Evolutionary conservation across 108 stramenopile genomes (phyloP), one percentile per base, ranked within the genome.

Genomic region (Asterionellopsis glacialis): DNA sequence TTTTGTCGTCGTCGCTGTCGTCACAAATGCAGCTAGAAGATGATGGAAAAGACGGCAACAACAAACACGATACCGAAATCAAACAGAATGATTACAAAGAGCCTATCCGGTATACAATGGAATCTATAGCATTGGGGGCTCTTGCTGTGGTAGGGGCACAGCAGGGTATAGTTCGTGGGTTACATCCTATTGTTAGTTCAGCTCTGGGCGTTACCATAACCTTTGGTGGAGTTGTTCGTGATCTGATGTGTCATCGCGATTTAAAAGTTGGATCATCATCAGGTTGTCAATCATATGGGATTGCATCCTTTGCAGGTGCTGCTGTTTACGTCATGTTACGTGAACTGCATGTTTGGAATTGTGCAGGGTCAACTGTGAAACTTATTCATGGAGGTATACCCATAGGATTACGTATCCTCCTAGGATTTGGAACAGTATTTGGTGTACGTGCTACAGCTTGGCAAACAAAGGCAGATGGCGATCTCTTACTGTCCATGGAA

Each of bases 141-240:
- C 41, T 72, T 9, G 42, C 64, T 4, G 69, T 76, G 7, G 59
- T 57, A 28, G 75, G 57, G 13, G 75, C 63, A 9, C 51, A 70
- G 14, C 55, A 49, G 14, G 75, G 66, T 13, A 48, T 72, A 49
- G 51, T 28, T 10, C 41, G 50, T 40, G 70, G 70, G 1, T 23
- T 76, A 0, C 70, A 67, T 41, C 75, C 75, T 10, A 11, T 67
- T 0, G 57, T 76, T 18, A 61, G 61, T 22, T 53, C 66, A 38
- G 26, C 61, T 0, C 45, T 62, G 15, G 75, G 75, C 12, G 47
- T 76, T 25, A 72, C 70, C 4, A 72, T 68, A 27, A 67, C 59
- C 40, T 63, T 76, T 61, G 75, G 75, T 16, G 75, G 75, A 21
- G 54, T 76, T 11, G 14, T 68, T 11, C 65, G 75, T 19, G 75